Evolutionary conservation across 2,329 filamentous ascomycete genomes (phyloP).

Genomic region (Calonectria pseudoturangicola): DNA sequence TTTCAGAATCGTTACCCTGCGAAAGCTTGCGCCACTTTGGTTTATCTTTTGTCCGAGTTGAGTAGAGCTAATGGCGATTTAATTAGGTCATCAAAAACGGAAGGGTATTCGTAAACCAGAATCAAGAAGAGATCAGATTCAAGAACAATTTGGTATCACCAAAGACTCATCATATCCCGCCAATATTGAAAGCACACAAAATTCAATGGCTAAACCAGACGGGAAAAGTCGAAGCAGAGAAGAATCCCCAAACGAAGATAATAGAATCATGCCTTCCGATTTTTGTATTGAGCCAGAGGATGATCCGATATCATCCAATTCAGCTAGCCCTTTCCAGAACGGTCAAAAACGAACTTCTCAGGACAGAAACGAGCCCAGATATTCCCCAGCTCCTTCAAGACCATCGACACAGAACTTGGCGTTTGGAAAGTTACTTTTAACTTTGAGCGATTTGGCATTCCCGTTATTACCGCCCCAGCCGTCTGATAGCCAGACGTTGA

Average conservation of each 20-base stretch:
- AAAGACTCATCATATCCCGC: too few relatives aligned
- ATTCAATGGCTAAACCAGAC: too few relatives aligned
- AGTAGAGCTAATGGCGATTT: not conserved
- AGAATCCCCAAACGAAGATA: not conserved
- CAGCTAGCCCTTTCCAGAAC: not conserved
- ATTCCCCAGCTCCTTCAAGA: not conserved
- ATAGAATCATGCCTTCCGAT: not conserved
- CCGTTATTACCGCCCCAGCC: not conserved
- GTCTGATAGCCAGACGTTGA: not conserved
- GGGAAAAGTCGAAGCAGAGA: too few relatives aligned
- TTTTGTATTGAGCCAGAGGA: too few relatives aligned
- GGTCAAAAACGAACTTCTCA: not conserved
- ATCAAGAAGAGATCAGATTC: not conserved
- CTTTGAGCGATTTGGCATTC: not conserved
- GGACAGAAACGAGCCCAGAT: too few relatives aligned
- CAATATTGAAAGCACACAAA: not conserved
- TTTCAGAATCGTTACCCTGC: too few relatives aligned
- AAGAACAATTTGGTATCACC: not conserved
- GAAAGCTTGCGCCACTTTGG: too few relatives aligned
- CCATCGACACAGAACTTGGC: not conserved
- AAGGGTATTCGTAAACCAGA: not conserved
- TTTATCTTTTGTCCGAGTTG: too few relatives aligned
- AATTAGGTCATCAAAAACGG: not conserved
- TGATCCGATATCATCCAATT: too few relatives aligned
- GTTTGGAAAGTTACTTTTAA: slow-evolving; percentile 1